Conservation (phyloP, 2,329 filamentous ascomycete genomes). For the Xylaria sp. region DNA sequence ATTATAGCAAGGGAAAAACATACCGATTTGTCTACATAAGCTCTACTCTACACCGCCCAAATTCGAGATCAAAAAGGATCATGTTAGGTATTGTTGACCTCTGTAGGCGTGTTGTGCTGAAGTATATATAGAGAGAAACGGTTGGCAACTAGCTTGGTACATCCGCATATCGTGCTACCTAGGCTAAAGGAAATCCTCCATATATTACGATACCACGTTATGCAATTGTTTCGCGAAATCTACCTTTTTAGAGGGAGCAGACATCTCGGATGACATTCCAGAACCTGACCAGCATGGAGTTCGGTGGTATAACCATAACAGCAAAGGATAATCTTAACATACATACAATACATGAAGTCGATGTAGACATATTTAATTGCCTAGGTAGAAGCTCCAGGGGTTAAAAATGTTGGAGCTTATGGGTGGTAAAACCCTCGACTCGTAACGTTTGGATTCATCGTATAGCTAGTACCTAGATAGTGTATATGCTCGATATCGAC, state of each 20-base stretch:
- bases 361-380: neutral
- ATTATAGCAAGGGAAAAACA: neutral
- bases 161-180: too few relatives aligned
- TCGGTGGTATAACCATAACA: neutral
- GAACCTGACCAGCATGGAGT: too few relatives aligned
- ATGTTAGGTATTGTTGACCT: neutral
- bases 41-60: conserved; percentile 23
- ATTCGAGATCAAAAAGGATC: neutral
- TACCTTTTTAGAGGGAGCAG: too few relatives aligned
- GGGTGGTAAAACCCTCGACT: neutral
- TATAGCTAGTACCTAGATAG: neutral
- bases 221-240: too few relatives aligned
- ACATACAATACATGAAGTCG: neutral
- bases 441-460: conserved; percentile 2
- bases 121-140: too few relatives aligned
- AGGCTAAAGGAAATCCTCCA: neutral
- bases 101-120: neutral
- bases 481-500: conserved; percentile 1
- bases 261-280: too few relatives aligned
- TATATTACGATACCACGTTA: neutral
- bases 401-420: neutral
- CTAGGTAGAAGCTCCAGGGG: neutral
- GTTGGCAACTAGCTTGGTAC: too few relatives aligned
- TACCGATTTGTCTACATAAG: conserved; percentile 21
- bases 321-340: neutral